Percentiles rank a stretch among this genome's conserved stretches.
These are phyloP conservation scores for Suillus cothurnatus DNA, from an alignment of 768 basidiomycete species.

Conservation along the genomic window DNA sequence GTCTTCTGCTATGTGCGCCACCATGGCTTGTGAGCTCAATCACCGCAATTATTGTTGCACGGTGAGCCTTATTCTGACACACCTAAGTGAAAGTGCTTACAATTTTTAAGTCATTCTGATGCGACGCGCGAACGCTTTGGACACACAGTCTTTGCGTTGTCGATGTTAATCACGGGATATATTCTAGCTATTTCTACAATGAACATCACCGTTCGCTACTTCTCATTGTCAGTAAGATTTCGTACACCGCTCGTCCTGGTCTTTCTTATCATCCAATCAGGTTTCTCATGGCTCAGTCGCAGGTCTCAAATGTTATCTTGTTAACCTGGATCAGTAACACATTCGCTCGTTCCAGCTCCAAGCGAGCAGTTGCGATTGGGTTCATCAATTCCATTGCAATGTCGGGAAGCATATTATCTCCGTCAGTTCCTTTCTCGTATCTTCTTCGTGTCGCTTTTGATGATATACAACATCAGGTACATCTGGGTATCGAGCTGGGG, in stretches of 20 bases:
- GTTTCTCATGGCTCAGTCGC: conserved; percentile 71
- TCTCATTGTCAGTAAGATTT: conserved; percentile 49
- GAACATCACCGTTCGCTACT: conserved; percentile 58
- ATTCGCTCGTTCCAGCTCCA: conserved; percentile 73
- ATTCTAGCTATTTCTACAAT: conserved; percentile 61
- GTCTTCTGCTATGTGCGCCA: conserved; percentile 72
- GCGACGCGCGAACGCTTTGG: conserved; percentile 64
- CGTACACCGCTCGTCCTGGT: conserved; percentile 52
- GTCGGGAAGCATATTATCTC: conserved; percentile 6
- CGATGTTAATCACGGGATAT: conserved; percentile 64
- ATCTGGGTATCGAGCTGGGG: conserved; percentile 69
- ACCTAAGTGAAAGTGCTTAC: neutral
- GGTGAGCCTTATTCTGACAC: neutral
- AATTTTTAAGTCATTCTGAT: conserved; percentile 62
- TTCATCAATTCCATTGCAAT: conserved; percentile 6
- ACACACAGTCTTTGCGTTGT: conserved; percentile 57
- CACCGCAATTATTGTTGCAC: conserved; percentile 27
- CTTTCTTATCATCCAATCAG: conserved; percentile 33
- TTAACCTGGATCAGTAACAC: conserved; percentile 48
- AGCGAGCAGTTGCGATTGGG: conserved; percentile 52
- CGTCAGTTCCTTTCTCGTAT: conserved; percentile 11
- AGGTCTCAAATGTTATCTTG: conserved; percentile 68
- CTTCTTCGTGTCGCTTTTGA: conserved; percentile 6
- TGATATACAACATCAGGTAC: conserved; percentile 39
- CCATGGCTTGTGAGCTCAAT: conserved; percentile 46